Evolutionary conservation across 2,329 filamentous ascomycete genomes (phyloP), one percentile per base, ranked within the genome.

Genomic region (Thelonectria olida): DNA sequence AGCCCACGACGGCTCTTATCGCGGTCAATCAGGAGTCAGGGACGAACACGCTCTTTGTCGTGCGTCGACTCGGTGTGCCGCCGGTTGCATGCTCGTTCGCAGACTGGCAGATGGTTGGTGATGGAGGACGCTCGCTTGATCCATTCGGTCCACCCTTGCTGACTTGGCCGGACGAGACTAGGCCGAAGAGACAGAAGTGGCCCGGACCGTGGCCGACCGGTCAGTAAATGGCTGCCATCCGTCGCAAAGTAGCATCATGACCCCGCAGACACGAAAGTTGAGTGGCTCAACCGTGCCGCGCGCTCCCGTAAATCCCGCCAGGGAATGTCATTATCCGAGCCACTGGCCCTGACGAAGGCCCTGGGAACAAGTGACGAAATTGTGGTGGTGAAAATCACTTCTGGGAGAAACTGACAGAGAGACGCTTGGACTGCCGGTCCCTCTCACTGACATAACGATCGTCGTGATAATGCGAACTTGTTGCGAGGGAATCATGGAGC

Each of bases 1-100:
- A 54, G 49, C 44, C 50, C 58, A 58, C 55, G 13, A 53, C 45
- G 44, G 50, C 55, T 63, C 56, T 48, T 62, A 44, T 44, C 38
- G 49, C 49, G 60, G 60, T 67, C 69, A 70, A 72, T 72, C 69
- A 72, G 58, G 54, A 57, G 52, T 36, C 53, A 25, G 54, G 58
- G 42, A 53, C 39, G 39, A 42, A 57, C 53, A 64, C 51, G 47
- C 56, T 54, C 65, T 54, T 65, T 57, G 62, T 67, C 48, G 38
- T 51, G 61, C 57, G 58, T 66, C 68, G 58, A 59, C 62, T 70
- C 69, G 69, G 69, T 72, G 69, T 72, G 69, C 69, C 61, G 61
- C 56, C 54, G 57, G 67, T 62, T 67, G 69, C 69, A 72, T 69
- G 58, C 51, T 28, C 54, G 67, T 62, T 64, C 60, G 64, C 63